phyloP scores from a whole-genome alignment of 805 yeast species.

The Cyberlindnera mycetangii region DNA sequence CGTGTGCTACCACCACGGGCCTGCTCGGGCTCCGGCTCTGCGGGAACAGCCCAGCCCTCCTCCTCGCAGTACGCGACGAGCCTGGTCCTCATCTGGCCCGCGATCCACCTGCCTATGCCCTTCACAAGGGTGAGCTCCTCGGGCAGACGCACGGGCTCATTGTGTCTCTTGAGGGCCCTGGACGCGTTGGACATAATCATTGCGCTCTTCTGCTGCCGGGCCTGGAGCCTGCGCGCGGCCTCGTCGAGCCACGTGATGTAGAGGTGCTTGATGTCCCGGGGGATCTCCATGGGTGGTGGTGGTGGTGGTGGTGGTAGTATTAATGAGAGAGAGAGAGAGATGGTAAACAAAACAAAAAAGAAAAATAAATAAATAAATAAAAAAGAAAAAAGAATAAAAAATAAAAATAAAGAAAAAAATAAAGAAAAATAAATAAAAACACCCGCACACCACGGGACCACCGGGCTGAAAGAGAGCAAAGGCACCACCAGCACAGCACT shows the following conservation, averaged over 20 bases:
- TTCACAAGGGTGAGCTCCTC: conserved; percentile 55
- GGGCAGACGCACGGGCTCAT: conserved; percentile 41
- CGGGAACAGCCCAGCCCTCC: conserved; percentile 47
- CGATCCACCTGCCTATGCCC: conserved; percentile 71
- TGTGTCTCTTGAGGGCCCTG: conserved; percentile 44
- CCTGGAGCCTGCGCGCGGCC: conserved; percentile 42
- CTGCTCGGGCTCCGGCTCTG: conserved; percentile 1
- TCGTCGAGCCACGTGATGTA: conserved; percentile 60
- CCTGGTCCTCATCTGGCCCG: conserved; percentile 44
- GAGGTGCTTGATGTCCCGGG: conserved; percentile 47
- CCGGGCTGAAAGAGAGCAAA: too few species aligned
- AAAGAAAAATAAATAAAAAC: too few species aligned
- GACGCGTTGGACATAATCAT: conserved; percentile 55
- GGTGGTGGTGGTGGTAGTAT: too few species aligned
- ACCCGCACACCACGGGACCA: too few species aligned
- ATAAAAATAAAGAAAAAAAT: too few species aligned
- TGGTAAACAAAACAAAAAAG: too few species aligned
- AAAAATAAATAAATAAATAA: too few species aligned
- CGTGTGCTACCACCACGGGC: too few species aligned
- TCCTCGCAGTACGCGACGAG: conserved; percentile 53
- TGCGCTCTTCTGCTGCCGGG: conserved; percentile 50
- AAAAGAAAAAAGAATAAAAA: too few species aligned
- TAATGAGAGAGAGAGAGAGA: too few species aligned
- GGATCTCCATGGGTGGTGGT: conserved; percentile 31
- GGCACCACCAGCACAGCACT: too few species aligned